phyloP scores from a whole-genome alignment of 164 flowering plant genomes.

The Aristolochia fimbriata region DNA sequence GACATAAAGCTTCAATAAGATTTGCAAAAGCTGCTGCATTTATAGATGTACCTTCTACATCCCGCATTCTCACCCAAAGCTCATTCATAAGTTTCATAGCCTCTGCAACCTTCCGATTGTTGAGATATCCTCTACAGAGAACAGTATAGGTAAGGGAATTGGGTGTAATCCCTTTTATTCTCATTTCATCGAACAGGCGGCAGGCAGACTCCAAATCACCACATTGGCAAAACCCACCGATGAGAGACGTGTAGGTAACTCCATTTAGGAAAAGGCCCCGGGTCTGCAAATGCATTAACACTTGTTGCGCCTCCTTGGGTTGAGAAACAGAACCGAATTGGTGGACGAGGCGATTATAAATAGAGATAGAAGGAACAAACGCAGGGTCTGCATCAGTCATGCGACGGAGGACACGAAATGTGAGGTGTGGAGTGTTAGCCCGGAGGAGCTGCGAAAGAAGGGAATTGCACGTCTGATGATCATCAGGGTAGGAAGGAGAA shows the following conservation, averaged over 20 bases:
- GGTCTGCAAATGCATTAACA: conserved; percentile 48
- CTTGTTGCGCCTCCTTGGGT: conserved; percentile 31
- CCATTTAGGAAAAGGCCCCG: conserved; percentile 53
- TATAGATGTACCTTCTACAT: conserved; percentile 29
- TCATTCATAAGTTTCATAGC: conserved; percentile 41
- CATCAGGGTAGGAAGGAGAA: conserved; percentile 43
- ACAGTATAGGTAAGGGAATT: conserved; percentile 75
- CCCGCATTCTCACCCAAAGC: conserved; percentile 56
- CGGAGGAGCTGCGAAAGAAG: conserved; percentile 68
- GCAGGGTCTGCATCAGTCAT: conserved; percentile 34
- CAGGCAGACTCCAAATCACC: conserved; percentile 44
- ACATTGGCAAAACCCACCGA: conserved; percentile 44
- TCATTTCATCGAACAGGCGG: conserved; percentile 79
- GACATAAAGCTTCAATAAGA: conserved; percentile 57
- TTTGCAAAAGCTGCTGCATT: conserved; percentile 68
- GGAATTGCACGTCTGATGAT: conserved; percentile 76
- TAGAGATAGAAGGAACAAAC: conserved; percentile 68
- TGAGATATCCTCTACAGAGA: conserved; percentile 47
- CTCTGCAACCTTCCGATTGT: conserved; percentile 32
- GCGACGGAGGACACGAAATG: conserved; percentile 27
- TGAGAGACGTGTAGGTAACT: conserved; percentile 65
- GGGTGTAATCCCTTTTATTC: conserved; percentile 30
- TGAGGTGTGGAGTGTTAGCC: conserved; percentile 29
- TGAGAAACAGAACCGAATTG: conserved; percentile 32
- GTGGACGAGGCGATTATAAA: conserved; percentile 68